Evolutionary conservation across 1,139 yeast genomes (phyloP).

Genomic region (Candida tropicalis): DNA sequence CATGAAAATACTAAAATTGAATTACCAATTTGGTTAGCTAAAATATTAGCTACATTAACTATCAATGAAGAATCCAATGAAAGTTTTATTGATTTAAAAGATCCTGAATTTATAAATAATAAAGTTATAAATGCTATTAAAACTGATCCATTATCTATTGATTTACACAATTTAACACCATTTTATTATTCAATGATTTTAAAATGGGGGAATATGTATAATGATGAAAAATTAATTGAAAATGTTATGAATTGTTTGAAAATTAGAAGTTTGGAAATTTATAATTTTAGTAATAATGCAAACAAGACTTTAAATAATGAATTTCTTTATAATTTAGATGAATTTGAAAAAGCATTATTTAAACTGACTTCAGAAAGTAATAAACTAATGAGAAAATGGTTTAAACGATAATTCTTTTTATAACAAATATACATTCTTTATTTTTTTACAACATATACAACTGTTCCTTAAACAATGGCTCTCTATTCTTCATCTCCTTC

Average conservation of each 20-base stretch:
- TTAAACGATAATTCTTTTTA: slow-evolving; percentile 20
- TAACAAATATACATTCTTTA: slow-evolving; percentile 1
- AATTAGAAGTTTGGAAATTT: slow-evolving; percentile 68
- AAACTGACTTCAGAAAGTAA: slow-evolving; percentile 61
- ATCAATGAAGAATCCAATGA: slow-evolving; percentile 42
- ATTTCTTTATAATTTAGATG: slow-evolving; percentile 70
- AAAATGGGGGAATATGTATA: slow-evolving; percentile 73
- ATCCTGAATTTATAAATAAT: slow-evolving; percentile 65
- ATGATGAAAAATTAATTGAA: slow-evolving; percentile 62
- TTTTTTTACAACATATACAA: not conserved
- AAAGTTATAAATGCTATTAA: slow-evolving; percentile 81
- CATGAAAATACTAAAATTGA: slow-evolving; percentile 69
- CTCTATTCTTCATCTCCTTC: slow-evolving; percentile 18
- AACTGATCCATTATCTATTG: slow-evolving; percentile 68
- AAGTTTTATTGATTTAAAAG: slow-evolving; percentile 66
- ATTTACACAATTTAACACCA: slow-evolving; percentile 66
- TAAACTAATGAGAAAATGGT: slow-evolving; percentile 68
- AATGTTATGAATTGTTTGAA: slow-evolving; percentile 58
- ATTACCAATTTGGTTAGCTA: slow-evolving; percentile 89
- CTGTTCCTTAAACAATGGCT: no score
- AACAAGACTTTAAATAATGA: slow-evolving; percentile 44
- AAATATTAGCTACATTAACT: slow-evolving; percentile 55
- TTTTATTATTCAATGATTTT: slow-evolving; percentile 70
- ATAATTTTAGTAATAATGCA: slow-evolving; percentile 68
- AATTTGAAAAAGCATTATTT: slow-evolving; percentile 67